Base-by-base conservation (phyloP, 495 filamentous ascomycete genomes). In the Podospora anserina region DNA sequence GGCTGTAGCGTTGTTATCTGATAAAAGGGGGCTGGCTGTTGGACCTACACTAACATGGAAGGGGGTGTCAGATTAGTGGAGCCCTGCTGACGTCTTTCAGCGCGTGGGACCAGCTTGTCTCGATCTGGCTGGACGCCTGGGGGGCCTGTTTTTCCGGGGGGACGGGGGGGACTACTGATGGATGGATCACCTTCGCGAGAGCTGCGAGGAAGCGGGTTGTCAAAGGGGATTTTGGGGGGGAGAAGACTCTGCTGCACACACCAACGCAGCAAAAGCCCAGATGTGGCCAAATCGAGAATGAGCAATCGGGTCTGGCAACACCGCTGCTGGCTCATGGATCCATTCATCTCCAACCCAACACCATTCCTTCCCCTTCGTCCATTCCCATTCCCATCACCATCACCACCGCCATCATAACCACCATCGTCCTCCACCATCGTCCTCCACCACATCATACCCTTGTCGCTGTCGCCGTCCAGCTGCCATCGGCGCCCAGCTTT, bases 111-210 rank as follows among this genome's bases (percentile, higher is more conserved):
- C 66, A 67, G 67, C 70, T 72, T 73, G 71, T 68, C 71, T 75
- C 71, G 70, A 76, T 75, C 61, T 63, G 61, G 61, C 34, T 32
- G 27, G 27, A n/a, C 39, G 39, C 39, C 30, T 27, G 28, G 59
- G 59, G 20, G 20, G 28, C 30, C 23, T 16, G 61, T 18, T 63
- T 63, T 63, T 32, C 61, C 70, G 74, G 72, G 66, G 54, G 69
- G 53, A 61, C 54, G 64, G 65, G 76, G 65, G 66, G 74, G 70
- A 68, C 65, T 69, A 60, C 64, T 72, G 74, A 78, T 78, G 75
- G 74, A 78, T 78, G 75, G 75, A 79, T 78, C 75, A 77, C 73
- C 76, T 78, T 74, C 69, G 68, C 73, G 74, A 75, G 73, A 75
- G 72, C 72, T 71, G 74, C 69, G 70, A 74, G 67, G 70, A 74